phyloP scores from a whole-genome alignment of 2,329 filamentous ascomycete genomes.

The Magnaporthales sp. region DNA sequence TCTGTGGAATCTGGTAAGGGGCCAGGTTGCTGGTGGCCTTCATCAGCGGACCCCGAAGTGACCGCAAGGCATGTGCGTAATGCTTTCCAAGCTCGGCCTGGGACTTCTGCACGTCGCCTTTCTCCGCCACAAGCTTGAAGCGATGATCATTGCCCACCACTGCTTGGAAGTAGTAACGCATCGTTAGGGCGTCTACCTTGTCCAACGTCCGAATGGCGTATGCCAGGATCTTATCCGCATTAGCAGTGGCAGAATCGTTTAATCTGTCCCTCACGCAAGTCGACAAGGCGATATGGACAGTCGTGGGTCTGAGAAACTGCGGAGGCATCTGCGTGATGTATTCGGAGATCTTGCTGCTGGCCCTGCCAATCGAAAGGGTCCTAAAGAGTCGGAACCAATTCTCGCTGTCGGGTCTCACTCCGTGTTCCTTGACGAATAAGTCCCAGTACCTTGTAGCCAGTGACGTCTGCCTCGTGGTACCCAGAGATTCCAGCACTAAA shows the following conservation, averaged over 20 bases:
- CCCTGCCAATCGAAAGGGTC: constrained; percentile 55
- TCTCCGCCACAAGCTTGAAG: constrained; percentile 25
- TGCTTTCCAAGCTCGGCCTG: constrained; percentile 39
- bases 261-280: constrained; percentile 68
- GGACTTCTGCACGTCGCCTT: constrained; percentile 19
- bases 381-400: constrained; percentile 64
- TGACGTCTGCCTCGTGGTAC: constrained; percentile 48
- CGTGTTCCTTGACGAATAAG: constrained; percentile 50
- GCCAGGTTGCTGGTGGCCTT: constrained; percentile 22
- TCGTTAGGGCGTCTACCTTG: constrained; percentile 38
- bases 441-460: constrained; percentile 74
- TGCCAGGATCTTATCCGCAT: constrained; percentile 56
- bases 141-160: constrained; percentile 38
- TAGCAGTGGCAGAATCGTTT: constrained; percentile 59
- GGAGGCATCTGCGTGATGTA: constrained; percentile 48
- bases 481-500: constrained; percentile 57
- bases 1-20: constrained; percentile 4
- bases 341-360: constrained; percentile 51
- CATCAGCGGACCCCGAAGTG: constrained; percentile 40
- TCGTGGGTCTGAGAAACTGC: constrained; percentile 34
- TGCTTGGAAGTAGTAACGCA: constrained; percentile 48
- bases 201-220: constrained; percentile 24
- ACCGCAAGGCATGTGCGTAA: constrained; percentile 38
- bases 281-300: constrained; percentile 65
- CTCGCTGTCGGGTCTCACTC: constrained; percentile 61